Base-by-base conservation (phyloP, 371 early-diverging fungal genomes). In the Rhizopus sp. region DNA sequence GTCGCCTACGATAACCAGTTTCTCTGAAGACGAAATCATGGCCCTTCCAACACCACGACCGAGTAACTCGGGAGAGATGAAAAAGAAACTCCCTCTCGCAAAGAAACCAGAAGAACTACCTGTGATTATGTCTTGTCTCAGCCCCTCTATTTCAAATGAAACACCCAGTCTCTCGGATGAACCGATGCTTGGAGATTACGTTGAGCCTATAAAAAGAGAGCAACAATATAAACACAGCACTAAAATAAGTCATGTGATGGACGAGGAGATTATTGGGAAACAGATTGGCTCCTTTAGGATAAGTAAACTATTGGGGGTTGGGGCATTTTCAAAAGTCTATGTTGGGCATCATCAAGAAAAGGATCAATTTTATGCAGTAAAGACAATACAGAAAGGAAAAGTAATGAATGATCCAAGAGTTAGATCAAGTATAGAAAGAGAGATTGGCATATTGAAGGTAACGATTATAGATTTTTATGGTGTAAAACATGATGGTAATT, bases 291-390 rank as follows among this genome's bases (percentile, higher is more conserved):
- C 57, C 2, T 80, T 64, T 40, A 66, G 60, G 23, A 61, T 80
- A 29, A 44, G 50, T 35, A 57, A 62, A 30, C 41, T 72, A 23
- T 40, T 80, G n/a, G 80, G 77, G 3, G 65, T 72, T 2, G 80
- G 80, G 39, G 80, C 80, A 4, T 80, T 80, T 57, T 76, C 77
- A 29, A 69, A 69, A 51, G 80, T 80, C 5, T 80, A 72, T 55
- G 47, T 80, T 17, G 77, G 69, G 6, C 54, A 62, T 7, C 66
- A 61, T 50, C 13, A 50, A 7, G 35, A 64, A 3, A 44, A 59
- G 5, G 54, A 45, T 8, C 35, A 57, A 35, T 59, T 64, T 7
- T 72, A 59, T 59, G 80, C 80, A 12, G 66, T 76, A 16, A 80
- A 80, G 39, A 69, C 69, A 13, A 68, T 80, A 23, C 68, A 70